Evolutionary conservation across 495 filamentous ascomycete genomes (phyloP), one percentile per base, ranked within the genome.

Genomic region (Penicillium nucicola): DNA sequence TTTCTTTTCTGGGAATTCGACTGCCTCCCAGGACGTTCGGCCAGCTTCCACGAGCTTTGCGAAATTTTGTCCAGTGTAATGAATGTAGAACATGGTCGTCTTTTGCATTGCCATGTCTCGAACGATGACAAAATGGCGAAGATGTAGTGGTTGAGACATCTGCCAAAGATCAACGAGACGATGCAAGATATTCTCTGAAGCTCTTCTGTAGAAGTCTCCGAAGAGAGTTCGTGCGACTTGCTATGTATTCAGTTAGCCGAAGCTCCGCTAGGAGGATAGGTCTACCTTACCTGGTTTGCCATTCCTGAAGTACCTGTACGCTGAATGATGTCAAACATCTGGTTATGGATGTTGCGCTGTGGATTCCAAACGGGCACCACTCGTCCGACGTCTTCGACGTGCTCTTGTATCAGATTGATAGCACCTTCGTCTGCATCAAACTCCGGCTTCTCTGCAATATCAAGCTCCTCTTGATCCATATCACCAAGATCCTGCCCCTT

Each of bases 91-190:
- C 5, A 76, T 71, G 14, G 70, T 69, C 19, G 78, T 82, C 3
- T 69, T 69, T 11, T 66, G 68, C 15, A 85, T 69, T 10, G 67
- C 70, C 14, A 77, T 81, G 53, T 89, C 85, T 51, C 82, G 69
- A 34, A 89, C 71, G 15, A 88, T 72, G 19, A 79, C 75, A n/a
- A 85, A 63, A 57, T 86, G 81, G 20, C 77, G 77, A 36, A 88
- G 70, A 57, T 85, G 75, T 14, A 72, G 65, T 14, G 86, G 85
- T 50, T 89, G 85, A 2, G 81, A 82, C 23, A 78, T 44, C 37
- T 80, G 74, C 74, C 82, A 86, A 48, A 75, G 69, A 54, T 85
- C 78, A 1, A 77, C 78, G 20, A 88, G 57, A 23, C 82, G 76
- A 50, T 61, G 64, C 25, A 87, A 50, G 17, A 74, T 61, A 39